phyloP scores from a whole-genome alignment of 352 stramenopile genomes.

The Halophytophthora polymorphica region DNA sequence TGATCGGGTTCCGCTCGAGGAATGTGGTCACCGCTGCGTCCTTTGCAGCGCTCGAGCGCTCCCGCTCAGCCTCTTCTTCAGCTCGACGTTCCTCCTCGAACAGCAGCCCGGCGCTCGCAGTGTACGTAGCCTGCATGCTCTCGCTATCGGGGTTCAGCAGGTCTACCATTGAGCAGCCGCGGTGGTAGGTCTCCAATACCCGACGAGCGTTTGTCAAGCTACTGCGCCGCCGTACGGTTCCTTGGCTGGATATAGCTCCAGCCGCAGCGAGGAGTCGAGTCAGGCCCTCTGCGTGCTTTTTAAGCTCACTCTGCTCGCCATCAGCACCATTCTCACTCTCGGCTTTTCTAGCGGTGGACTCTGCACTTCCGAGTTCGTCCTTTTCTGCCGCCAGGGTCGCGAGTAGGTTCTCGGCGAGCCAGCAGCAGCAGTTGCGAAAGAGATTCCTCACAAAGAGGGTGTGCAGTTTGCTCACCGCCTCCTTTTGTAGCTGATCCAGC shows the following conservation, averaged over 20 bases:
- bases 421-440: conserved; percentile 59
- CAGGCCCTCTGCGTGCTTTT: not conserved
- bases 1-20: conserved; percentile 40
- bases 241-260: conserved; percentile 6
- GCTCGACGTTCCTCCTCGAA: conserved; percentile 45
- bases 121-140: conserved; percentile 50
- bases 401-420: conserved; percentile 54
- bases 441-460: conserved; percentile 54
- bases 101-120: conserved; percentile 37
- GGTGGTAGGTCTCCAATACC: conserved; percentile 47
- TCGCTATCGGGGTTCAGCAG: conserved; percentile 27
- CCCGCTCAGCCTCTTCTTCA: conserved; percentile 11
- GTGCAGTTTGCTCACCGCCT: conserved; percentile 34
- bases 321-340: conserved; percentile 3
- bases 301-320: not conserved
- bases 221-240: conserved; percentile 24
- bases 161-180: conserved; percentile 21
- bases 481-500: conserved; percentile 31
- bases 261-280: not conserved
- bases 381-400: conserved; percentile 3
- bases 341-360: not conserved
- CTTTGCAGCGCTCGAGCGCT: conserved; percentile 5
- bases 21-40: conserved; percentile 7
- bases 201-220: conserved; percentile 38
- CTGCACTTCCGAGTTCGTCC: not conserved